Evolutionary conservation across 129 eudicot species (phyloP).

Genomic region (Apium graveolens): DNA sequence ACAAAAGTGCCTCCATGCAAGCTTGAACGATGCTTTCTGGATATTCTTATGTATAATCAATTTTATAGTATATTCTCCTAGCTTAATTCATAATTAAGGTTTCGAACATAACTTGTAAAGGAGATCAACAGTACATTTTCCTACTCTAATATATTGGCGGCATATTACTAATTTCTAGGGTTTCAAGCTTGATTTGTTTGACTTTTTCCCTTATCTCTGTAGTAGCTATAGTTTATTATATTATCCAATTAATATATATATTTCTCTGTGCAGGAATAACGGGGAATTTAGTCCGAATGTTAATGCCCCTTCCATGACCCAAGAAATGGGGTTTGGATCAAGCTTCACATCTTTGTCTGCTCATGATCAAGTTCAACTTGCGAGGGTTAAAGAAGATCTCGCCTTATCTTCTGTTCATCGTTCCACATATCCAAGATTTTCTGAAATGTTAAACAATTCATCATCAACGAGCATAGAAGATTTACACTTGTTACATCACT

Average conservation of each 20-base stretch:
- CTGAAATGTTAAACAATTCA: constrained; percentile 45
- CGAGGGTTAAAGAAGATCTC: constrained; percentile 48
- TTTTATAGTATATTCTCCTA: background rate
- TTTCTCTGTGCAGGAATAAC: constrained; percentile 29
- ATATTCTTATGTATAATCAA: background rate
- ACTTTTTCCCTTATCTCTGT: background rate
- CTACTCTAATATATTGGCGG: background rate
- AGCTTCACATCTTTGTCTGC: constrained; percentile 16
- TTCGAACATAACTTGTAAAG: background rate
- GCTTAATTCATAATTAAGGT: background rate
- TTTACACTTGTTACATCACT: constrained; percentile 15
- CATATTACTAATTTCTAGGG: background rate
- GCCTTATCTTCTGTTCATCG: constrained; percentile 15
- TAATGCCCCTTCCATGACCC: constrained; percentile 28
- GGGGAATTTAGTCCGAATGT: constrained; percentile 6
- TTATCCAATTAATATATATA: background rate
- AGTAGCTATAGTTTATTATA: background rate
- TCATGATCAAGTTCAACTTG: constrained; percentile 29
- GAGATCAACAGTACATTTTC: background rate
- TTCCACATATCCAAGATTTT: constrained; percentile 31
- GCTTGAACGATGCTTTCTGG: background rate
- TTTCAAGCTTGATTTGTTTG: background rate
- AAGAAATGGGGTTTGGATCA: constrained; percentile 34
- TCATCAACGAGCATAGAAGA: constrained; percentile 47
- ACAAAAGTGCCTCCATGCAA: constrained; percentile 7